Evolutionary conservation across 139 green algal species (phyloP).

Genomic region (Chlorella vulgaris): DNA sequence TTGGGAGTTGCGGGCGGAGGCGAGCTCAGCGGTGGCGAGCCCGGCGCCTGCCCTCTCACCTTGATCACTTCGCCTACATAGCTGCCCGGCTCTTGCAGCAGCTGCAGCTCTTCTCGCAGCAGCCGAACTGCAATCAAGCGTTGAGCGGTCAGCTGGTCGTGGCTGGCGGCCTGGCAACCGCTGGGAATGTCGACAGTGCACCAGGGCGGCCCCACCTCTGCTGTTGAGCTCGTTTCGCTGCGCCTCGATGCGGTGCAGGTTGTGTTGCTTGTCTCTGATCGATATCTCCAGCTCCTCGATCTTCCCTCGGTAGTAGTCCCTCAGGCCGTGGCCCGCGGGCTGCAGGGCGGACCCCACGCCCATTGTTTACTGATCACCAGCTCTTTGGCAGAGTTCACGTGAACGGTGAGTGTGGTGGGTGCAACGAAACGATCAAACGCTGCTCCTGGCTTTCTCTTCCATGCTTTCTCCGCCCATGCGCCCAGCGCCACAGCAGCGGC

Average conservation of each 20-base stretch:
- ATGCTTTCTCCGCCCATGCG: no score
- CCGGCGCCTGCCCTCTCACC: no score
- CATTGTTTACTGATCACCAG: neutral
- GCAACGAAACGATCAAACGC: no score
- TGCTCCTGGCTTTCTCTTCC: no score
- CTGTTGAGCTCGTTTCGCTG: slow-evolving; percentile 98
- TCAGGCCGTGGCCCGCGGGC: slow-evolving; percentile 51
- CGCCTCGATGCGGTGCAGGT: slow-evolving; percentile 95
- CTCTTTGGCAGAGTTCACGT: neutral
- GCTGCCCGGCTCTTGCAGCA: slow-evolving; percentile 98
- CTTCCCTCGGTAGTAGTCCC: slow-evolving; percentile 85
- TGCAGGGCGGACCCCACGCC: neutral
- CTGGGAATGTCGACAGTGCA: neutral
- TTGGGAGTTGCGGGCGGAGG: no score
- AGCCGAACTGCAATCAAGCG: slow-evolving; percentile 81
- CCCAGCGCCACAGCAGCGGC: no score
- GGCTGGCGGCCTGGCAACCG: no score
- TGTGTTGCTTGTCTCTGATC: slow-evolving; percentile 91
- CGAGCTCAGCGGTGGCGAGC: no score
- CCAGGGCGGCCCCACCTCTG: slow-evolving; percentile 73
- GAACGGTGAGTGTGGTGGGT: neutral
- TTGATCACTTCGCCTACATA: slow-evolving; percentile 99
- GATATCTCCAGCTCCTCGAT: slow-evolving; percentile 96
- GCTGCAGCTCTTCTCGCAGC: slow-evolving; percentile 95
- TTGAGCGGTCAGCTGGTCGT: neutral